Evolutionary conservation across 441 rosid species (phyloP), one percentile per base, ranked within the genome.

Genomic region (Flueggea neowawraea): DNA sequence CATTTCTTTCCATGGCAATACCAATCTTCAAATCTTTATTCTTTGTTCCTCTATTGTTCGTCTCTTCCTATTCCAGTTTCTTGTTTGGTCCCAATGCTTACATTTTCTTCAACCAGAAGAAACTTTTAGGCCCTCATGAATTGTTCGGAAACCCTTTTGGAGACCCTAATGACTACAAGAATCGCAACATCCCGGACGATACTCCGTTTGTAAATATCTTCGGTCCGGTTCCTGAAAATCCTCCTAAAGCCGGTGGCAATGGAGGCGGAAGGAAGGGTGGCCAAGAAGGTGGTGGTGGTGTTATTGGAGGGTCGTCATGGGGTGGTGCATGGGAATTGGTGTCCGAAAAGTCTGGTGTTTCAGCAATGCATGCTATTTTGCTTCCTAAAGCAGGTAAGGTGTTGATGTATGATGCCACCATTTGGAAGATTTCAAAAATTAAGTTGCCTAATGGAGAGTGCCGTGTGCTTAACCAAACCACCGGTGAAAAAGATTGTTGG

Each of bases 361-460:
- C 96, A 0, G 90, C 84, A 3, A 92, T 90, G 96, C 96, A 92
- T 54, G 51, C 84, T 6, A 73, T 87, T 28, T 68, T 92, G 64
- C 79, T 89, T 69, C 96, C 96, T 1, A 66, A 79, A 32, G 63
- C 67, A 57, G 70, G 84, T 67, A 77, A 83, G 75, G 89, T 74
- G n/a, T 66, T 87, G 61, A 87, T 79, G 82, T 89, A 79, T 16
- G 96, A 92, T 44, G 82, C 96, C 43, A 89, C 96, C 1, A 74
- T 86, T 59, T 82, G 89, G 84, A 82, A 74, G 66, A 72, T 75
- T 0, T 89, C 96, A 6, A 59, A 62, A 43, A 36, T 87, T 12
- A 51, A 39, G 31, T 14, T 87, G 62, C 81, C 88, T 33, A 62
- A 61, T 0, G 64, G 63, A 4, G 49, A 69, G 17, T 91, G 98